Percentiles rank a stretch among this genome's conserved stretches.
These are phyloP conservation scores for Malassezia arunalokei DNA, from an alignment of 1,284 basidiomycete genomes.

Conservation along the genomic window DNA sequence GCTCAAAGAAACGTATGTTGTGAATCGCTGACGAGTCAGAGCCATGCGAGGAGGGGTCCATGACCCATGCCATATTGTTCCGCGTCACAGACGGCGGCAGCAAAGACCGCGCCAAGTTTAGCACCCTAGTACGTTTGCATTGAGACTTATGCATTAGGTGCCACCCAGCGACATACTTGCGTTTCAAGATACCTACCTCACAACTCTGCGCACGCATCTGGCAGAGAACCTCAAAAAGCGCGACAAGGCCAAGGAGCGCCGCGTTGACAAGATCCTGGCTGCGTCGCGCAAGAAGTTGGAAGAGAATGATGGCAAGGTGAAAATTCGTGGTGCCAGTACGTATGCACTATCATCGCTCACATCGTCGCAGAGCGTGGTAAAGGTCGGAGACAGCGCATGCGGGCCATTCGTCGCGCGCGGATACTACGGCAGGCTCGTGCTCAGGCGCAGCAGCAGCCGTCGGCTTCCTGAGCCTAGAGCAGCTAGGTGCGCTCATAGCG, in stretches of 20 bases:
- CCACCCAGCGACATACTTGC: conserved; percentile 18
- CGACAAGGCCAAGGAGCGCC: conserved; percentile 42
- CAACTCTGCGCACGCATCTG: conserved; percentile 29
- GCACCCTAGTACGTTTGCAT: conserved; percentile 17
- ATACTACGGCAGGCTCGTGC: not conserved
- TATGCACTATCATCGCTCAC: not conserved
- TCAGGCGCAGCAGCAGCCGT: not conserved
- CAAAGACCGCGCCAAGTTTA: conserved; percentile 21
- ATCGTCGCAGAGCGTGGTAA: conserved; percentile 11
- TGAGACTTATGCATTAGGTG: conserved; percentile 9
- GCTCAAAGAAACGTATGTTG: conserved; percentile 21
- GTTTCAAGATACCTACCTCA: conserved; percentile 26
- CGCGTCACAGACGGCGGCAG: conserved; percentile 31
- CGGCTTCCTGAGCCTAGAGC: not conserved
- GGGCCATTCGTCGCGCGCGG: conserved; percentile 7
- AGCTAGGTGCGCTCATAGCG: not conserved
- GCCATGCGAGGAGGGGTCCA: conserved; percentile 1
- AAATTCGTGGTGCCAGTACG: conserved; percentile 16
- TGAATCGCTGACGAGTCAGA: not conserved
- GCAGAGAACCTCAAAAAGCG: conserved; percentile 29
- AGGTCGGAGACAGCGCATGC: conserved; percentile 15
- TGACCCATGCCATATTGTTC: conserved; percentile 22
- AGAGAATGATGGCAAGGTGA: conserved; percentile 25
- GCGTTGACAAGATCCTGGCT: conserved; percentile 28
- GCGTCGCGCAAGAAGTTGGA: conserved; percentile 32